Evolutionary conservation across 495 filamentous ascomycete species (phyloP).

Genomic region (Neurospora discreta): DNA sequence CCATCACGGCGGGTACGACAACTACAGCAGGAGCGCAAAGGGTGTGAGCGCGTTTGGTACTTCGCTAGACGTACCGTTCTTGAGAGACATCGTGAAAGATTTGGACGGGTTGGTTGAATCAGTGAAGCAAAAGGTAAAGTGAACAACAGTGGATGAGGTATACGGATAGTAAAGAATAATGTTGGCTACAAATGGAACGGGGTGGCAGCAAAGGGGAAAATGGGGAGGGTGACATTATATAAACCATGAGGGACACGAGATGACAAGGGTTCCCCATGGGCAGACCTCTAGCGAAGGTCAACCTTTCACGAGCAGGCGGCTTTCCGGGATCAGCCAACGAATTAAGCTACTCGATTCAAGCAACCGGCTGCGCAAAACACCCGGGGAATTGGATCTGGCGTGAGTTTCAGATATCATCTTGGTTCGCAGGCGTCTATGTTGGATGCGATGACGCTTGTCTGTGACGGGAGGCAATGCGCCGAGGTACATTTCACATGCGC

Average conservation of each 20-base stretch:
- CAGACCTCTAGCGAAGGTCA: not conserved
- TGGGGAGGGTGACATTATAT: not conserved
- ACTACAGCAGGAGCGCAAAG: not conserved
- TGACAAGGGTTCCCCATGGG: not conserved
- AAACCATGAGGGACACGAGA: not conserved
- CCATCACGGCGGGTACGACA: not conserved
- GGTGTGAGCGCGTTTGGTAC: not conserved
- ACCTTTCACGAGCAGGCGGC: not conserved
- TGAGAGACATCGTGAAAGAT: conserved; percentile 61
- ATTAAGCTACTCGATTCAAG: not conserved
- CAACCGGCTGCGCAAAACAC: not conserved
- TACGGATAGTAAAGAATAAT: not conserved
- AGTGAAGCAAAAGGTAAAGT: not conserved
- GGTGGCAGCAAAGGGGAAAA: not conserved
- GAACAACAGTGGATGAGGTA: not conserved
- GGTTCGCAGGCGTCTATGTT: not conserved
- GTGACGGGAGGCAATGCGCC: not conserved
- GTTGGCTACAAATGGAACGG: not conserved
- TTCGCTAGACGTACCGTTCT: conserved; percentile 48
- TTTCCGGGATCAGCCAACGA: not conserved
- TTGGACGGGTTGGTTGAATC: not conserved
- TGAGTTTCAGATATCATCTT: not conserved
- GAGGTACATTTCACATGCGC: not conserved
- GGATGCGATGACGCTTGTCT: not conserved
- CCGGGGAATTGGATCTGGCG: not conserved